Conservation (phyloP, 2,329 filamentous ascomycete species). For the Alternaria conjuncta region DNA sequence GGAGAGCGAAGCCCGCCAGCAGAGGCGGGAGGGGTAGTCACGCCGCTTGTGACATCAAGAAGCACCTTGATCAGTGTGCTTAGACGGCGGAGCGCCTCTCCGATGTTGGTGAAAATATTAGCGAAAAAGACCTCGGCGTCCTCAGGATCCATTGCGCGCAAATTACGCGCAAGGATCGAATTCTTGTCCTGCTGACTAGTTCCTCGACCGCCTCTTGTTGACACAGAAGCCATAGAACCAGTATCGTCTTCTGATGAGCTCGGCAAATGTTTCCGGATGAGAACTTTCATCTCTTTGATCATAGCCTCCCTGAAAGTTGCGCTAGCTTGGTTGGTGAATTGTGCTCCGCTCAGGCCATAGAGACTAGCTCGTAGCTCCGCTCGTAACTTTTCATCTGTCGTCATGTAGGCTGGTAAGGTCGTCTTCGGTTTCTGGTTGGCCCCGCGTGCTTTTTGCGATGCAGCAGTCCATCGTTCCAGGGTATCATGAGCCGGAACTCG, state of each 20-base stretch:
- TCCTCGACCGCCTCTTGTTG: slow-evolving; percentile 73
- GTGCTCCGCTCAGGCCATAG: slow-evolving; percentile 79
- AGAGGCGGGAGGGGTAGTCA: slow-evolving; percentile 57
- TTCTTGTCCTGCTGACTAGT: slow-evolving; percentile 85
- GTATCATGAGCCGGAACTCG: slow-evolving; percentile 75
- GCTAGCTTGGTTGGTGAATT: slow-evolving; percentile 81
- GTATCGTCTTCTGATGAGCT: slow-evolving; percentile 94
- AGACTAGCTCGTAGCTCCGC: slow-evolving; percentile 73
- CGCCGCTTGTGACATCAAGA: slow-evolving; percentile 87
- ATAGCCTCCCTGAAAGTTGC: slow-evolving; percentile 83
- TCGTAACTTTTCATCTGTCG: slow-evolving; percentile 73
- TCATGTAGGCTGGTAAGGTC: slow-evolving; percentile 77
- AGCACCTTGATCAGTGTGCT: slow-evolving; percentile 92
- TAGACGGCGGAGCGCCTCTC: slow-evolving; percentile 83
- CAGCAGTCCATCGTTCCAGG: slow-evolving; percentile 81
- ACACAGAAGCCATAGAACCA: slow-evolving; percentile 85
- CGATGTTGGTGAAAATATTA: slow-evolving; percentile 84
- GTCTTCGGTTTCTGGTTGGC: slow-evolving; percentile 71
- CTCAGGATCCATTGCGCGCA: slow-evolving; percentile 80
- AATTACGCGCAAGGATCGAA: slow-evolving; percentile 82
- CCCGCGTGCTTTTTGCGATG: slow-evolving; percentile 75
- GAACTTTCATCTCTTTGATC: slow-evolving; percentile 81
- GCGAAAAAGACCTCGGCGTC: slow-evolving; percentile 85
- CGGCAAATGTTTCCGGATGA: slow-evolving; percentile 85
- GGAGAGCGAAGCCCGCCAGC: slow-evolving; percentile 54